These are phyloP conservation scores for Graphilbum fragrans DNA, from an alignment of 2,329 filamentous ascomycete genomes.

Conservation along the genomic window DNA sequence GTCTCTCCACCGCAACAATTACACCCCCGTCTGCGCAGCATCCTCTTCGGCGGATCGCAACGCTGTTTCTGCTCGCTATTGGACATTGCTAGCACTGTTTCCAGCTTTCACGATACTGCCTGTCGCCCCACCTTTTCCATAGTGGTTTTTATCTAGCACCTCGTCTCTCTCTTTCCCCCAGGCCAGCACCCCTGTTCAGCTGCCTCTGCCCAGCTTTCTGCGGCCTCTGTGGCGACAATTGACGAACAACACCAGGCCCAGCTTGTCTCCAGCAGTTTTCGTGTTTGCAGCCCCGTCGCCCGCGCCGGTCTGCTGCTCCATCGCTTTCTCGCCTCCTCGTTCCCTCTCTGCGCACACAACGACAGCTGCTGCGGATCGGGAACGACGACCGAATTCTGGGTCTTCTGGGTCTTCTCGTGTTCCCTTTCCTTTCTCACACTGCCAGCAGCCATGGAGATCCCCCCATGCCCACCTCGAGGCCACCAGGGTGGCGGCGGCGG, in stretches of 20 bases:
- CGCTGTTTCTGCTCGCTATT: neutral
- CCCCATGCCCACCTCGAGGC: conserved; percentile 5
- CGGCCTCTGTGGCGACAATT: neutral
- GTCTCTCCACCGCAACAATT: neutral
- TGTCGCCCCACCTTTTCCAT: neutral
- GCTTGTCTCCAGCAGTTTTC: neutral
- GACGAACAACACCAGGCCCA: neutral
- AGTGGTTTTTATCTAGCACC: neutral
- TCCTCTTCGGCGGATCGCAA: neutral
- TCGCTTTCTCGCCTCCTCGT: no score
- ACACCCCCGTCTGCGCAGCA: neutral
- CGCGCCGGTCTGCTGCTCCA: neutral
- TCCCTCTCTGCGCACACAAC: no score
- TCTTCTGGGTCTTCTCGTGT: neutral
- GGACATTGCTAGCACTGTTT: neutral
- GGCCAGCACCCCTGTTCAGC: neutral
- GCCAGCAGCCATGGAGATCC: conserved; percentile 10
- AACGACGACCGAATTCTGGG: no score
- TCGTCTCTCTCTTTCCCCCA: neutral
- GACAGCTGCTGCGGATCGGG: neutral
- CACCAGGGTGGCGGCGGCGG: conserved; percentile 2
- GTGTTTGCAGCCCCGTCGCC: neutral
- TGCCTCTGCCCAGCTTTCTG: neutral
- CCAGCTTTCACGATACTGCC: neutral
- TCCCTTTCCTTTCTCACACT: neutral